phyloP scores from a whole-genome alignment of 345 rosid species.

The Mercurialis annua region DNA sequence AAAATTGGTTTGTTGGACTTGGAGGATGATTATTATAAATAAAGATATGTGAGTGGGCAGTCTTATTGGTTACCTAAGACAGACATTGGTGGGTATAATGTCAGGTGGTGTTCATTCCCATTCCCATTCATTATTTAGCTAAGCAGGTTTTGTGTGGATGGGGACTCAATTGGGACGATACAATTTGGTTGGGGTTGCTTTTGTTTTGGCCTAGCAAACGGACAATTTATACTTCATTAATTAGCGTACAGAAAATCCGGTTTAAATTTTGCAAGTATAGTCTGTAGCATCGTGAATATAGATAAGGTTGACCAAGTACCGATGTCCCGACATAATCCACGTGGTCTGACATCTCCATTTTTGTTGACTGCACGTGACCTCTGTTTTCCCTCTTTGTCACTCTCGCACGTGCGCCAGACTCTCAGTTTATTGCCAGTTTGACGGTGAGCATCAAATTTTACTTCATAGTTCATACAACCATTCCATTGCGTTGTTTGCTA shows the following conservation, averaged over 20 bases:
- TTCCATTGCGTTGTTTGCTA: too few species aligned
- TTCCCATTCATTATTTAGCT: neutral
- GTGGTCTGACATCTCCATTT: slow-evolving; percentile 46
- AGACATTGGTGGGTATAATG: neutral
- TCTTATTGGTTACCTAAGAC: neutral
- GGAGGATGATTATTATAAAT: neutral
- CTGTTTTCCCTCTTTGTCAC: slow-evolving; percentile 23
- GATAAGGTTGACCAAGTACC: slow-evolving; percentile 61
- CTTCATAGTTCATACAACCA: too few species aligned
- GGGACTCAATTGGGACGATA: neutral
- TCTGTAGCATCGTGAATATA: too few species aligned
- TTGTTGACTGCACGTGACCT: slow-evolving; percentile 54
- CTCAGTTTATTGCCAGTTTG: too few species aligned
- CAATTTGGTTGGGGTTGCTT: neutral
- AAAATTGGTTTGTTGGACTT: neutral
- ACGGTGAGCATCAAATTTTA: too few species aligned
- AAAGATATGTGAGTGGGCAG: neutral
- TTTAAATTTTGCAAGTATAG: too few species aligned
- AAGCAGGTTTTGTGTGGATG: slow-evolving; percentile 4
- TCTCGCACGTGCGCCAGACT: neutral
- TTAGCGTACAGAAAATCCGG: too few species aligned
- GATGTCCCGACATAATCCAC: slow-evolving; percentile 57
- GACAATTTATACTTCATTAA: too few species aligned
- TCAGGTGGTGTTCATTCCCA: neutral
- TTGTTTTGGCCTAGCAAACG: neutral